Evolutionary conservation across 2,329 filamentous ascomycete genomes (phyloP).

Genomic region (Dactylellina drechsleri): DNA sequence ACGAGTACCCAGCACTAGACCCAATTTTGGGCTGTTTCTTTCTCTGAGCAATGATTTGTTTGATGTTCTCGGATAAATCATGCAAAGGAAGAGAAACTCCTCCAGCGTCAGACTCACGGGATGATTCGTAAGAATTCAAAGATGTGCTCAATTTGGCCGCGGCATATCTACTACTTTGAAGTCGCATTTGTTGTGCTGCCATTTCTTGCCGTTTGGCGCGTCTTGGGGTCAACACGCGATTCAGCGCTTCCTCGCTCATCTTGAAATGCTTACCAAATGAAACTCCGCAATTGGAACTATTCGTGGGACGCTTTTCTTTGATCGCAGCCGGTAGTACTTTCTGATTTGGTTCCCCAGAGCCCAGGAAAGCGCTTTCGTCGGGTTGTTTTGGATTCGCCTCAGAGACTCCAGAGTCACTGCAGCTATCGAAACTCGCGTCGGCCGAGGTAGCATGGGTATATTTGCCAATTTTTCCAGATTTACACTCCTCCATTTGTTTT

Average conservation of each 20-base stretch:
- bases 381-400: background rate
- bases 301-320: background rate
- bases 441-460: background rate
- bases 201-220: conserved; percentile 4
- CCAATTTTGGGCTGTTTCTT: background rate
- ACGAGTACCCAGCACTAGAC: background rate
- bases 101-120: conserved; percentile 3
- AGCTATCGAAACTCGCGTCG: background rate
- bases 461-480: background rate
- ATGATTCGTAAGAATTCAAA: background rate
- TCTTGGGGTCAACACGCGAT: background rate
- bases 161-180: background rate
- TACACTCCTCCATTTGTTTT: background rate
- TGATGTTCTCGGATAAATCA: background rate
- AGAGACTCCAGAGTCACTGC: background rate
- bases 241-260: conserved; percentile 9
- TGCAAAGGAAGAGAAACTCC: background rate
- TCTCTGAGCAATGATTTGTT: background rate
- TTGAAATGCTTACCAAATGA: conserved; percentile 7
- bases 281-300: background rate
- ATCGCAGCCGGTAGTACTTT: background rate
- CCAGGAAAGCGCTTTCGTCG: background rate
- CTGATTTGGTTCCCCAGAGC: background rate
- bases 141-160: background rate
- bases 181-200: conserved; percentile 1